Evolutionary conservation across 1,139 yeast species (phyloP).

Genomic region (Eremothecium sinecaudum): DNA sequence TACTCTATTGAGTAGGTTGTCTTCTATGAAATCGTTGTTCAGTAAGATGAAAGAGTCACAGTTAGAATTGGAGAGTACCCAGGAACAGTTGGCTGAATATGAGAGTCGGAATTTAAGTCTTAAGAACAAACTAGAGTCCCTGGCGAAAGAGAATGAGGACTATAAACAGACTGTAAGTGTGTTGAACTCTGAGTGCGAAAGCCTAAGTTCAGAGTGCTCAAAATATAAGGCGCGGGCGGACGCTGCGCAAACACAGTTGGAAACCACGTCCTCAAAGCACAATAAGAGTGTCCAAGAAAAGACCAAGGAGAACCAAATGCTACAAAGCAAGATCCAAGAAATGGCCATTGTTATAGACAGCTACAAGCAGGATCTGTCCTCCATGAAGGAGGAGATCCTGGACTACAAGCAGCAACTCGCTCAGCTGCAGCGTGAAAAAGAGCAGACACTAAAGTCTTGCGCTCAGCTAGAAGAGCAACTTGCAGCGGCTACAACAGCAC

Average conservation of each 20-base stretch:
- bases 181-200: constrained; percentile 56
- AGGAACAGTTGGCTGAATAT: constrained; percentile 35
- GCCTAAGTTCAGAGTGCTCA: constrained; percentile 39
- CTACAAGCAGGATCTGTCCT: constrained; percentile 22
- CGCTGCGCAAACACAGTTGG: constrained; percentile 19
- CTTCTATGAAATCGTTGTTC: constrained; percentile 72
- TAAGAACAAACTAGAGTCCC: constrained; percentile 27
- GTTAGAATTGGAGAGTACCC: constrained; percentile 53
- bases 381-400: constrained; percentile 24
- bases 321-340: constrained; percentile 25
- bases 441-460: constrained; percentile 20
- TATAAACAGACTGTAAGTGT: constrained; percentile 31
- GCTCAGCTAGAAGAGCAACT: constrained; percentile 20
- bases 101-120: constrained; percentile 32
- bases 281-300: constrained; percentile 16
- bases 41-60: constrained; percentile 70
- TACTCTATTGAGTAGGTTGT: constrained; percentile 58
- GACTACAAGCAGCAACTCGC: constrained; percentile 17
- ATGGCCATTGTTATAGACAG: constrained; percentile 21
- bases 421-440: constrained; percentile 16
- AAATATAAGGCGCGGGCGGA: constrained; percentile 17
- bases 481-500: constrained; percentile 11
- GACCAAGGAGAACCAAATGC: constrained; percentile 6
- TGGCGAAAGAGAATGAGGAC: constrained; percentile 28
- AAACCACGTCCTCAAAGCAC: constrained; percentile 16